phyloP scores from a whole-genome alignment of 352 stramenopile genomes.

The Pythium brachiatum region DNA sequence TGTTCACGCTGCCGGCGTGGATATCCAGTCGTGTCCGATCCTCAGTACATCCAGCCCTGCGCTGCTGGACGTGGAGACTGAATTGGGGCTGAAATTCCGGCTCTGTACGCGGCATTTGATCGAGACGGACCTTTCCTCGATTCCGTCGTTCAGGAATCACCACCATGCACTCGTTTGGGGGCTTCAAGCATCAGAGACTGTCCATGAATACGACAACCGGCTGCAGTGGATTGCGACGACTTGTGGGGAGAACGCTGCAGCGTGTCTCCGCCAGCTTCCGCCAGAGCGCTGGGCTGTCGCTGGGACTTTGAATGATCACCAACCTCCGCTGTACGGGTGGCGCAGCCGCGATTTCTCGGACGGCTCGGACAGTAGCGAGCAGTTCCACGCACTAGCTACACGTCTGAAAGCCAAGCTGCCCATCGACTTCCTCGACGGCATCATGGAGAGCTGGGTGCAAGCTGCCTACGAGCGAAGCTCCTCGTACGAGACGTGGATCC shows the following conservation, averaged over 20 bases:
- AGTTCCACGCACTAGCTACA: slow-evolving; percentile 15
- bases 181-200: slow-evolving; percentile 41
- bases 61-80: slow-evolving; percentile 33
- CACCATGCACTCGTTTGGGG: slow-evolving; percentile 54
- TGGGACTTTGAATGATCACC: slow-evolving; percentile 32
- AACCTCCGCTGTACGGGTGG: slow-evolving; percentile 44
- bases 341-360: slow-evolving; percentile 51
- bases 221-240: slow-evolving; percentile 53
- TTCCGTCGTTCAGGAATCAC: slow-evolving; percentile 39
- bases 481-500: slow-evolving; percentile 36
- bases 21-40: slow-evolving; percentile 42
- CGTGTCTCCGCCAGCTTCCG: slow-evolving; percentile 38
- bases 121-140: slow-evolving; percentile 39
- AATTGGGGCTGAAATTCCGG: slow-evolving; percentile 43
- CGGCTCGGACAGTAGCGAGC: slow-evolving; percentile 24
- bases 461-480: slow-evolving; percentile 40
- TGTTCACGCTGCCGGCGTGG: slow-evolving; percentile 34
- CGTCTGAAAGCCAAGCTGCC: slow-evolving; percentile 35
- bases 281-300: slow-evolving; percentile 51
- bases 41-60: slow-evolving; percentile 36
- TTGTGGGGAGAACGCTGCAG: slow-evolving; percentile 39
- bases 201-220: slow-evolving; percentile 47
- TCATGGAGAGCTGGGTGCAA: slow-evolving; percentile 45
- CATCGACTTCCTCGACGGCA: slow-evolving; percentile 43
- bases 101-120: slow-evolving; percentile 60